A percentile compares a stretch with the other conserved stretches of the same genome.
Evolutionary conservation across 371 early-diverging fungal species (phyloP).

Genomic region (Synchytrium microbalum): DNA sequence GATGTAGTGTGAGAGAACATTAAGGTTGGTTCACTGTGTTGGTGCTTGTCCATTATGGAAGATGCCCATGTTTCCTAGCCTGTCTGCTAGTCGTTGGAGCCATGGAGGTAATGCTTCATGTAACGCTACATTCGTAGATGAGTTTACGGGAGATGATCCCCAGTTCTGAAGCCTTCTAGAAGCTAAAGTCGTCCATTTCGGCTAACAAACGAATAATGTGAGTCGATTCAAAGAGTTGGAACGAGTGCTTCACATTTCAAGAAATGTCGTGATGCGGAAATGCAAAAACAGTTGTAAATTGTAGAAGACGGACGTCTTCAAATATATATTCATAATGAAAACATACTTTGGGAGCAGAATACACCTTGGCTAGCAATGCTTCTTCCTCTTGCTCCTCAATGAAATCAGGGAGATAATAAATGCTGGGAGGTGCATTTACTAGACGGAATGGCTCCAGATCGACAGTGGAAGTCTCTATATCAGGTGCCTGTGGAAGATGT

Average conservation of each 20-base stretch:
- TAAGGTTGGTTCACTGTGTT: constrained; percentile 19
- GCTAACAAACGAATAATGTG: not conserved
- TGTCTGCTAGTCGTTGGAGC: constrained; percentile 33
- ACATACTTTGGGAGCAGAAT: constrained; percentile 38
- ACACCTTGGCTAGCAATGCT: constrained; percentile 25
- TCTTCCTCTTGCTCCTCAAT: constrained; percentile 13
- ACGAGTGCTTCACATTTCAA: constrained; percentile 22
- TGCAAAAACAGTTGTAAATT: not conserved
- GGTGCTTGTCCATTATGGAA: too few species aligned
- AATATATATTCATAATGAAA: too few species aligned
- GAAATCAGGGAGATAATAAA: constrained; percentile 25
- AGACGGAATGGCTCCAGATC: too few species aligned
- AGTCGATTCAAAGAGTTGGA: constrained; percentile 3
- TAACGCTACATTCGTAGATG: constrained; percentile 1
- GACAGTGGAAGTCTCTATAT: too few species aligned
- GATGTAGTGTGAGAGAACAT: constrained; percentile 11
- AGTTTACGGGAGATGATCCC: not conserved
- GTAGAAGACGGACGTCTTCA: constrained; percentile 41
- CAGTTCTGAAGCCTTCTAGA: not conserved
- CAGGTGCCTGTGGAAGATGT: too few species aligned
- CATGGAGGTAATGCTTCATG: not conserved
- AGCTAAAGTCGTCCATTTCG: not conserved
- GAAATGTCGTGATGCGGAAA: constrained; percentile 10
- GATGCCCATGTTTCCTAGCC: constrained; percentile 31
- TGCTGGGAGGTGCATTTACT: constrained; percentile 14